Evolutionary conservation across 495 filamentous ascomycete genomes (phyloP), one percentile per base, ranked within the genome.

Genomic region (Hyaloscypha bicolor): DNA sequence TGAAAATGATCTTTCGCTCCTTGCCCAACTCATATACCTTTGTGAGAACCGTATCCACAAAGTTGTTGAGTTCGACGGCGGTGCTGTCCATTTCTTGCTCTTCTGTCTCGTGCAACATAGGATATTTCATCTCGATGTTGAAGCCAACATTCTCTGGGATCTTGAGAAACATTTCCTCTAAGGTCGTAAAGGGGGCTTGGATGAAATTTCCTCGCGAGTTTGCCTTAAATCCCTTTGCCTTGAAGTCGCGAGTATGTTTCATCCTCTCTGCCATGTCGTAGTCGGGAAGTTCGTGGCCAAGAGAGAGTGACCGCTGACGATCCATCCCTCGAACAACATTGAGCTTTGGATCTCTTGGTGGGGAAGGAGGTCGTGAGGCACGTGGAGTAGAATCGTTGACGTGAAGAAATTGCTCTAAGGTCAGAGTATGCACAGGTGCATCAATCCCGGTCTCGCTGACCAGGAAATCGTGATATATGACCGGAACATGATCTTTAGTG

Each of bases 61-160:
- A 99, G 4, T 90, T 92, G 77, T 99, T 99, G 67, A 98, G 86
- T 78, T 99, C 96, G 55, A 99, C 91, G 6, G 93, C 94, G 75
- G 95, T 97, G 9, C 92, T 91, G 74, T 98, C 96, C 96, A 99
- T 98, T 70, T 96, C 93, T 68, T 97, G 90, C 75, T 95, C 91
- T 76, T 96, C 93, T 72, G 84, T 90, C 81, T 99, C 96, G 73
- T 91, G 88, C 57, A 98, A 86, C 93, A 97, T 97, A 25, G 96
- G 96, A 76, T 99, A 99, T 76, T 98, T 99, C 83, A 99, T 89
- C 81, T 99, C 96, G 69, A 99, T 96, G 76, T 99, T 98, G 83
- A 99, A 98, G 12, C 95, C 93, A 35, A 97, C 87, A 12, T 80
- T 83, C 51, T 89, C 82, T 1, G 93, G 93, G 0, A 99, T 79